Percentiles rank a stretch among this genome's conserved stretches.
phyloP scores from a whole-genome alignment of 2,329 filamentous ascomycete species.

The Talaromyces atroroseus region DNA sequence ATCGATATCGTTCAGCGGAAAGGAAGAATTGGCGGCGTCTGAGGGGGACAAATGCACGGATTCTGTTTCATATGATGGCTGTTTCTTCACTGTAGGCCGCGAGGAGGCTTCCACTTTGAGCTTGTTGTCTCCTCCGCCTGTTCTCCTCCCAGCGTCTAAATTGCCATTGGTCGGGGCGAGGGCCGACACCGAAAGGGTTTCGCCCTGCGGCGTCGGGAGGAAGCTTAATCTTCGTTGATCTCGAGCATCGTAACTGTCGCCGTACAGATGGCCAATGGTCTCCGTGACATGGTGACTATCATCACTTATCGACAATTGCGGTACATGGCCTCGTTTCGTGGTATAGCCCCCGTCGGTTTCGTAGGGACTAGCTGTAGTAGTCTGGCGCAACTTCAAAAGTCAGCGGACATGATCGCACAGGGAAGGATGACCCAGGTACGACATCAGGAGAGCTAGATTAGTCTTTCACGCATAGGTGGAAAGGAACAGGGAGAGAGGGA shows the following conservation, averaged over 20 bases:
- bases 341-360: slow-evolving; percentile 39
- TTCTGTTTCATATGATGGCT: slow-evolving; percentile 34
- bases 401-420: slow-evolving; percentile 8
- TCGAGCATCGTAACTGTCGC: slow-evolving; percentile 60
- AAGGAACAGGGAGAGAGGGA: not conserved
- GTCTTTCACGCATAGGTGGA: not conserved
- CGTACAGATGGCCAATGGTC: slow-evolving; percentile 86
- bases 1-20: slow-evolving; percentile 75
- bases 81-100: slow-evolving; percentile 14
- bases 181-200: slow-evolving; percentile 35
- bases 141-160: slow-evolving; percentile 12
- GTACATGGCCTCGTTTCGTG: slow-evolving; percentile 52
- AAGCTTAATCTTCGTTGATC: slow-evolving; percentile 70
- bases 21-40: slow-evolving; percentile 56
- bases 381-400: slow-evolving; percentile 12
- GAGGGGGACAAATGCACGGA: slow-evolving; percentile 51
- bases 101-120: slow-evolving; percentile 18
- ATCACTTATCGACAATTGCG: slow-evolving; percentile 70
- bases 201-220: slow-evolving; percentile 48
- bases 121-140: slow-evolving; percentile 25
- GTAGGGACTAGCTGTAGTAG: slow-evolving; percentile 11
- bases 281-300: slow-evolving; percentile 92
- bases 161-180: slow-evolving; percentile 22
- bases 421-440: not conserved
- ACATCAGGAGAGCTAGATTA: not conserved